Evolutionary conservation across 805 yeast genomes (phyloP).

Genomic region (Pichia cephalocereana): DNA sequence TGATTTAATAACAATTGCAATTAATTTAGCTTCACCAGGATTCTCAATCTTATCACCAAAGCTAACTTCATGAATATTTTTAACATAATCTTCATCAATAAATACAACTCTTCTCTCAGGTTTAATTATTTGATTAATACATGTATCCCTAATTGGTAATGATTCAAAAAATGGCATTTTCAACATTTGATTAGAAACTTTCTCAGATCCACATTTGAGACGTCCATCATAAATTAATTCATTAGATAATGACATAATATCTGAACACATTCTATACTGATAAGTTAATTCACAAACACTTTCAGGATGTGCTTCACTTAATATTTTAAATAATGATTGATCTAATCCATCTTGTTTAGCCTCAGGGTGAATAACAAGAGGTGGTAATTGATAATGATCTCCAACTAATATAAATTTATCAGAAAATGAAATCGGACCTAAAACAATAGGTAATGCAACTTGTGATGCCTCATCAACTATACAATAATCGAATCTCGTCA

Average conservation of each 20-base stretch:
- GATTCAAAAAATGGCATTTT: slow-evolving; percentile 34
- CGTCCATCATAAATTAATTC: slow-evolving; percentile 66
- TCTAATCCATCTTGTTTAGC: slow-evolving; percentile 64
- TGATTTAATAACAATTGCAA: slow-evolving; percentile 51
- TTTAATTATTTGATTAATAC: slow-evolving; percentile 33
- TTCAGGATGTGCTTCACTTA: slow-evolving; percentile 66
- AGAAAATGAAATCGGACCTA: slow-evolving; percentile 78
- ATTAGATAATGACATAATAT: slow-evolving; percentile 78
- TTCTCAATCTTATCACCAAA: slow-evolving; percentile 67
- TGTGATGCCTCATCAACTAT: slow-evolving; percentile 97
- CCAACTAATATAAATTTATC: slow-evolving; percentile 89
- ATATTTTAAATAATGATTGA: slow-evolving; percentile 62
- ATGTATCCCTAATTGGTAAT: slow-evolving; percentile 12
- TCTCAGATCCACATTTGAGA: slow-evolving; percentile 63
- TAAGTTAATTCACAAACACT: slow-evolving; percentile 67
- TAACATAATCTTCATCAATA: slow-evolving; percentile 65
- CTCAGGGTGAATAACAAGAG: slow-evolving; percentile 60
- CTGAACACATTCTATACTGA: slow-evolving; percentile 91
- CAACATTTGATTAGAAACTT: slow-evolving; percentile 53
- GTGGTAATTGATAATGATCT: slow-evolving; percentile 90
- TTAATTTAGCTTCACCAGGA: slow-evolving; percentile 58
- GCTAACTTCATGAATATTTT: slow-evolving; percentile 41
- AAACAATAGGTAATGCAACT: slow-evolving; percentile 79
- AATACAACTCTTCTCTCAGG: slow-evolving; percentile 60
- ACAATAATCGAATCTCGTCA: slow-evolving; percentile 73